Evolutionary conservation across 208 protist genomes (phyloP).

Genomic region (Herpetomonas tarakana): DNA sequence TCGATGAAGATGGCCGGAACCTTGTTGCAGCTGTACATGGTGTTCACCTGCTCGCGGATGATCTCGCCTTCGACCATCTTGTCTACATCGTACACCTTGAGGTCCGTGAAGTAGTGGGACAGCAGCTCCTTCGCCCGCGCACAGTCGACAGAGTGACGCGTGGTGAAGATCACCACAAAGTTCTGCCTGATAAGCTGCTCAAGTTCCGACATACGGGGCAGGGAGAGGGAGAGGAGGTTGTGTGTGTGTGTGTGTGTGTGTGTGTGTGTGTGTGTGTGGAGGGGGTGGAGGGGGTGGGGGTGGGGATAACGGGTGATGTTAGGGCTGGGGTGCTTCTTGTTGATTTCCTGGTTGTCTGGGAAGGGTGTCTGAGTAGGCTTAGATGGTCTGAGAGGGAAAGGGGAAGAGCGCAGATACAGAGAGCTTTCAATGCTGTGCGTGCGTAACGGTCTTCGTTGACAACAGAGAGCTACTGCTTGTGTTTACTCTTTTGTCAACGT

Average conservation of each 20-base stretch:
- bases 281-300: not conserved
- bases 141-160: slow-evolving; percentile 22
- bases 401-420: too few species aligned
- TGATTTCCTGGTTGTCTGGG: not conserved
- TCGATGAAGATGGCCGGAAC: slow-evolving; percentile 47
- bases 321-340: not conserved
- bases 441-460: too few species aligned
- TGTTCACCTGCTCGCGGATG: slow-evolving; percentile 20
- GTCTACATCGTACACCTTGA: slow-evolving; percentile 22
- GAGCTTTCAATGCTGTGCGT: too few species aligned
- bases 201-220: not conserved
- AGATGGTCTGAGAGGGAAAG: too few species aligned
- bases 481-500: too few species aligned
- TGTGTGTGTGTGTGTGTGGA: not conserved
- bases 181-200: slow-evolving; percentile 9
- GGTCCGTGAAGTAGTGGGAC: slow-evolving; percentile 13
- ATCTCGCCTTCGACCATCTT: slow-evolving; percentile 21
- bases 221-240: not conserved
- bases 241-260: not conserved
- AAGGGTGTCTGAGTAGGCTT: too few species aligned
- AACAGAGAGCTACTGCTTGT: too few species aligned
- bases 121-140: slow-evolving; percentile 28
- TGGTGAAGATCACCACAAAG: slow-evolving; percentile 30
- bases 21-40: slow-evolving; percentile 10
- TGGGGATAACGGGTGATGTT: too few species aligned